Evolutionary conservation across 805 yeast genomes (phyloP), one percentile per base, ranked within the genome.

Genomic region (Candida arabinofermentans): DNA sequence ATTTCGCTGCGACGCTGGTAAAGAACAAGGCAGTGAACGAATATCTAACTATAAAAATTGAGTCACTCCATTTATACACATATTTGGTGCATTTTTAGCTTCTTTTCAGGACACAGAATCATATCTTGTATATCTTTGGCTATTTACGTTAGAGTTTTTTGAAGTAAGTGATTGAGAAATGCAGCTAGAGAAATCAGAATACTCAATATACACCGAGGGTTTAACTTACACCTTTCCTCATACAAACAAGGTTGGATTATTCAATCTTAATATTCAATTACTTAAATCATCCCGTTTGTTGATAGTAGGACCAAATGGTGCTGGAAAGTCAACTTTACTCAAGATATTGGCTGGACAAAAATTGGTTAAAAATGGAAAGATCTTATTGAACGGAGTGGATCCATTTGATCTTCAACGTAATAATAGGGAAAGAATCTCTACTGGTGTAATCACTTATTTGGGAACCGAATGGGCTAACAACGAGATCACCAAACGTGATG

Each of bases 391-490:
- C 26, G 96, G 96, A 1, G 69, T 75, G 39, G 95, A 93, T 55
- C 99, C 99, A 2, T 93, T 93, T 65, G 62, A 57, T 33, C 49
- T 61, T 41, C 40, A 46, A 36, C 26, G 67, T 61, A 46, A 68
- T 46, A 39, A 44, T 26, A 14, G 27, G 6, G 45, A 42, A 6
- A 34, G 46, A 13, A 26, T 45, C 8, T 36, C 37, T 4, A 39
- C 50, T 23, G 61, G 58, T 8, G 57, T 56, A 3, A 50, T 64
- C 22, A 86, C 96, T 0, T 91, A 91, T 58, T 66, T 93, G 33
- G 99, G 99, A 3, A 93, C 98, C 0, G 99, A 93, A 58, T 93
- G 99, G 99, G 96, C 96, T 5, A 77, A 85, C 41, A 93, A 89
- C 64, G 86, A 87, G 16, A 81, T 90, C 38, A 93, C 91, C 7